Percentiles rank a stretch among this genome's conserved stretches.
These are phyloP conservation scores for Immersiporthe knoxdaviesiana DNA, from an alignment of 2,329 filamentous ascomycete species.

Conservation along the genomic window DNA sequence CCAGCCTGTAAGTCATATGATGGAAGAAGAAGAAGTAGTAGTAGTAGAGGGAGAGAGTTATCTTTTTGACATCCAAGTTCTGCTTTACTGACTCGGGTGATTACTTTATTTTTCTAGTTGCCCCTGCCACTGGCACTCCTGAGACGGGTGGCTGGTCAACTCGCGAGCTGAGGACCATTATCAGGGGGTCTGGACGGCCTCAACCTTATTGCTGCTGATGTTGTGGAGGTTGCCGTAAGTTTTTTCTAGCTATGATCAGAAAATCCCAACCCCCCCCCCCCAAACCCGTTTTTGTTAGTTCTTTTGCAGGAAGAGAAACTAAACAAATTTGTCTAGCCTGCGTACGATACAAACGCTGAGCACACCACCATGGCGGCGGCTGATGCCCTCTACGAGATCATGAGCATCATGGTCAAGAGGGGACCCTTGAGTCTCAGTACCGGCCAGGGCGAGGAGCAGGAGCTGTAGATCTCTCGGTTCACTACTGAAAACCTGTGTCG, in stretches of 20 bases:
- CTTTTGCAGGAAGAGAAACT: not conserved
- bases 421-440: conserved; percentile 51
- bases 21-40: no score
- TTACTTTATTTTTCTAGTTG: conserved; percentile 53
- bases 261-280: no score
- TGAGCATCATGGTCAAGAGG: conserved; percentile 82
- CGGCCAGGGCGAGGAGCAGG: not conserved
- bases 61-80: no score
- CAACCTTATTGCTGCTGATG: conserved; percentile 71
- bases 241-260: not conserved
- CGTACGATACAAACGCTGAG: conserved; percentile 74
- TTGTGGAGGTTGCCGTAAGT: conserved; percentile 70
- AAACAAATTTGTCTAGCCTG: conserved; percentile 47
- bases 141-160: conserved; percentile 79
- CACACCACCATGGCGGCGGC: conserved; percentile 75
- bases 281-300: no score
- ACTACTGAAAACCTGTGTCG: not conserved
- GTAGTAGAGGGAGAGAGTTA: conserved; percentile 17
- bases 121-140: conserved; percentile 74
- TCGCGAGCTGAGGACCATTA: conserved; percentile 71
- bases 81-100: not conserved
- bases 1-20: conserved; percentile 66
- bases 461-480: not conserved
- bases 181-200: conserved; percentile 70
- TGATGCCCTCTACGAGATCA: conserved; percentile 74